A percentile compares a stretch with the other conserved stretches of the same genome.
Evolutionary conservation across 2,329 filamentous ascomycete genomes (phyloP).

Genomic region (Stylonectria norvegica): DNA sequence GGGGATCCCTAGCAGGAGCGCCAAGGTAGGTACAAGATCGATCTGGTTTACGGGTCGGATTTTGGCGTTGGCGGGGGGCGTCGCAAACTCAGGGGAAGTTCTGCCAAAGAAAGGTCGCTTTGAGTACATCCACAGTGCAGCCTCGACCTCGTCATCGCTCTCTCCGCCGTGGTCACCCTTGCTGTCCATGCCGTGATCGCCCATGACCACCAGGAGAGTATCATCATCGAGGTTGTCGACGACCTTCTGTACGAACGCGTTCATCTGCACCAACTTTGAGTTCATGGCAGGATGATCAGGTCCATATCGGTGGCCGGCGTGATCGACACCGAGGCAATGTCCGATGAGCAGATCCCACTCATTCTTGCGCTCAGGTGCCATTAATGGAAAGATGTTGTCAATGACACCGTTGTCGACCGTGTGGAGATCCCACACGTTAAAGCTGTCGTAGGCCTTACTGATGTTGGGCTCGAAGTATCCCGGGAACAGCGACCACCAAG

Average conservation of each 20-base stretch:
- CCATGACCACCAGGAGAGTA: constrained; percentile 91
- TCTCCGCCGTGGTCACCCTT: constrained; percentile 99
- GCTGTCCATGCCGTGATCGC: constrained; percentile 97
- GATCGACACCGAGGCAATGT: constrained; percentile 92
- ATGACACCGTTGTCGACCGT: constrained; percentile 95
- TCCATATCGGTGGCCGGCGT: constrained; percentile 93
- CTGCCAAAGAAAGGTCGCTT: constrained; percentile 82
- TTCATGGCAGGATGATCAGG: constrained; percentile 91
- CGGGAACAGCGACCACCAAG: constrained; percentile 91
- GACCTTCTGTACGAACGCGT: constrained; percentile 70
- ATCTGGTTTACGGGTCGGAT: constrained; percentile 78
- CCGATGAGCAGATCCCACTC: constrained; percentile 95
- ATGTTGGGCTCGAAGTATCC: constrained; percentile 87
- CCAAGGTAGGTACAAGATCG: constrained; percentile 88
- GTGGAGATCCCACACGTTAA: constrained; percentile 97
- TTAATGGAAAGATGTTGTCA: constrained; percentile 81
- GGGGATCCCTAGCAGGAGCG: constrained; percentile 82
- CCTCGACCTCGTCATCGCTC: constrained; percentile 92
- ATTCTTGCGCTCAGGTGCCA: constrained; percentile 60
- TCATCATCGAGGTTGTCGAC: constrained; percentile 72
- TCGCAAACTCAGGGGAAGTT: constrained; percentile 55
- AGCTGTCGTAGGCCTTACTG: constrained; percentile 88
- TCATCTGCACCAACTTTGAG: constrained; percentile 88
- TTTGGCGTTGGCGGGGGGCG: constrained; percentile 69
- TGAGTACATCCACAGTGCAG: constrained; percentile 98